A percentile compares a stretch with the other conserved stretches of the same genome.
phyloP scores from a whole-genome alignment of 2,329 filamentous ascomycete species.

The Chaetomium sp. region DNA sequence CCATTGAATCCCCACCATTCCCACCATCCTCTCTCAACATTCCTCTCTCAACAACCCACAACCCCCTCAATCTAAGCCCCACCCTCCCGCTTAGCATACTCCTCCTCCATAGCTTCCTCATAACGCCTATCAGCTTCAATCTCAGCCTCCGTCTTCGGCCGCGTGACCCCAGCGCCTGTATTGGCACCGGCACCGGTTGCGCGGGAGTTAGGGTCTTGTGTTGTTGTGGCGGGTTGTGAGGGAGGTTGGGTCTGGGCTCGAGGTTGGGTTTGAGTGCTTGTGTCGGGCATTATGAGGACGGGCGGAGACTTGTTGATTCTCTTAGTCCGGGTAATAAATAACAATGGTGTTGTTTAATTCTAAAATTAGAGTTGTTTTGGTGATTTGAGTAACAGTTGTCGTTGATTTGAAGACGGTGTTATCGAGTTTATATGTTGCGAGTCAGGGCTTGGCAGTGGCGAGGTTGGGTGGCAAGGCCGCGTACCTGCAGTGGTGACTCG shows the following conservation, averaged over 20 bases:
- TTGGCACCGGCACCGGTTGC: conserved; percentile 40
- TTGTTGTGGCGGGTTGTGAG: neutral
- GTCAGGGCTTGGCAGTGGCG: conserved; percentile 7
- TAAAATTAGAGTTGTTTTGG: neutral
- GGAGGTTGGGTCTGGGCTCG: neutral
- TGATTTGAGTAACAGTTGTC: neutral
- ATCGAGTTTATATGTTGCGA: neutral
- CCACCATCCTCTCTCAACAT: neutral
- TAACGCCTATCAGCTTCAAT: conserved; percentile 44
- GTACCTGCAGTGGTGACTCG: neutral
- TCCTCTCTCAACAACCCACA: neutral
- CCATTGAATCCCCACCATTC: neutral
- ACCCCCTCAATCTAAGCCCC: conserved; percentile 32
- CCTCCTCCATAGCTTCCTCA: conserved; percentile 49
- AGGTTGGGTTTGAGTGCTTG: neutral
- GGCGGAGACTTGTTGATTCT: no score
- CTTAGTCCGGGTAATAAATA: no score
- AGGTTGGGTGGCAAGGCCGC: conserved; percentile 3
- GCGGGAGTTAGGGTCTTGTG: neutral
- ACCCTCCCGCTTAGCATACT: conserved; percentile 50
- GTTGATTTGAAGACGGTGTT: neutral
- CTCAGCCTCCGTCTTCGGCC: conserved; percentile 44
- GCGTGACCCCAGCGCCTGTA: conserved; percentile 41
- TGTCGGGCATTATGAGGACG: neutral
- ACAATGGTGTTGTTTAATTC: neutral